A percentile compares a stretch with the other conserved stretches of the same genome.
Conservation (phyloP, 1,284 basidiomycete species). For the Tausonia pullulans region DNA sequence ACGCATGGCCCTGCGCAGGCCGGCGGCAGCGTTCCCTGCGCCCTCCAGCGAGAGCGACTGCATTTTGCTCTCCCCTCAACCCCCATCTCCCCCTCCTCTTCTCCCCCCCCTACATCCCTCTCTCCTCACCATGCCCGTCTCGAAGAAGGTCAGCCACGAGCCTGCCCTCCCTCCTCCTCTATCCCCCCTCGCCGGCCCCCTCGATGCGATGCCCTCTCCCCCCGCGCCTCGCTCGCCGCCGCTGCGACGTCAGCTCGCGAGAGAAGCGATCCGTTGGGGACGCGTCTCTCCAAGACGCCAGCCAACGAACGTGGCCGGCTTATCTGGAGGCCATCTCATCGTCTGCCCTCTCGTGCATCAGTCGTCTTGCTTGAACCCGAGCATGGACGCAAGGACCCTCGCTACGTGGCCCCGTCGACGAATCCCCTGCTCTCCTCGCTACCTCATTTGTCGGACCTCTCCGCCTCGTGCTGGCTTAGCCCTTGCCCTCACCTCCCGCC, state of each 20-base stretch:
- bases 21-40: no score
- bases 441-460: not conserved
- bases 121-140: not conserved
- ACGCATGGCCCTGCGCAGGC: no score
- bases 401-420: not conserved
- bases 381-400: no score
- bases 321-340: not conserved
- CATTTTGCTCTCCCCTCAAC: not conserved
- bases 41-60: no score
- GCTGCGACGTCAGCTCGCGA: no score
- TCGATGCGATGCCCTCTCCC: not conserved
- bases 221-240: not conserved
- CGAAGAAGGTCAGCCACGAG: not conserved
- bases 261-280: no score
- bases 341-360: not conserved
- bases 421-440: not conserved
- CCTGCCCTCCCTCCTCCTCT: not conserved
- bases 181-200: not conserved
- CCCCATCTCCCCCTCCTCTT: not conserved
- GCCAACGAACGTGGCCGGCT: no score
- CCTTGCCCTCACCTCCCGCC: slow-evolving; percentile 4
- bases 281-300: no score
- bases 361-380: not conserved
- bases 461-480: slow-evolving; percentile 1
- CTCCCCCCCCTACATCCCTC: not conserved